Evolutionary conservation across 2,329 filamentous ascomycete species (phyloP), one percentile per base, ranked within the genome.

Genomic region (Fusarium solani-melongenae): DNA sequence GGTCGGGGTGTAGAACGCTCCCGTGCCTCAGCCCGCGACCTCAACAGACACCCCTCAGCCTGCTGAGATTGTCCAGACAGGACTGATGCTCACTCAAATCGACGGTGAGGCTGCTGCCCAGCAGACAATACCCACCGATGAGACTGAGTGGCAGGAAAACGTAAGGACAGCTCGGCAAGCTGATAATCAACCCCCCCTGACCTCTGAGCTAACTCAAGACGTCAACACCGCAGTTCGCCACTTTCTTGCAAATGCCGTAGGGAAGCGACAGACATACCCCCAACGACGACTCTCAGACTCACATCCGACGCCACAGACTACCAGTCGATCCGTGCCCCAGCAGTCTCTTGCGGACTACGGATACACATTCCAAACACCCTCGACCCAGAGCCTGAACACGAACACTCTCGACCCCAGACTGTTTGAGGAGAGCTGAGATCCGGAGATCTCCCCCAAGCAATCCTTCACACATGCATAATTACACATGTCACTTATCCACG

Each of bases 1-100:
- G 57, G 41, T 41, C 57, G 64, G 64, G 33, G 64, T 39, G n/a
- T 74, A 71, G 71, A 33, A 71, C 31, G 20, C 44, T 8, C 33
- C 63, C 29, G 71, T 36, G 20, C n/a, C 71, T n/a, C 67, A 73
- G 44, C 24, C 24, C 6, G 38, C 44, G 15, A 44, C 63, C 6
- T 3, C 29, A 14, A 29, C 60, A 1, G 39, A 62, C 22, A 6
- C 55, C 17, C 51, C 70, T 2, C 58, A 58, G 6, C 27, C 58
- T 3, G 31, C 41, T 5, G 8, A 62, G 7, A n/a, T 39, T 4
- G 7, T 62, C 44, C 33, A 36, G 15, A 12, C 31, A 8, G 31
- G 33, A 24, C 10, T 22, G 7, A 22, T 15, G 4, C 14, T 24
- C 15, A 15, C 20, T 8, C 31, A 33, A 9, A 2, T 15, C 8